phyloP scores from a whole-genome alignment of 345 rosid species.

The Kandelia obovata region DNA sequence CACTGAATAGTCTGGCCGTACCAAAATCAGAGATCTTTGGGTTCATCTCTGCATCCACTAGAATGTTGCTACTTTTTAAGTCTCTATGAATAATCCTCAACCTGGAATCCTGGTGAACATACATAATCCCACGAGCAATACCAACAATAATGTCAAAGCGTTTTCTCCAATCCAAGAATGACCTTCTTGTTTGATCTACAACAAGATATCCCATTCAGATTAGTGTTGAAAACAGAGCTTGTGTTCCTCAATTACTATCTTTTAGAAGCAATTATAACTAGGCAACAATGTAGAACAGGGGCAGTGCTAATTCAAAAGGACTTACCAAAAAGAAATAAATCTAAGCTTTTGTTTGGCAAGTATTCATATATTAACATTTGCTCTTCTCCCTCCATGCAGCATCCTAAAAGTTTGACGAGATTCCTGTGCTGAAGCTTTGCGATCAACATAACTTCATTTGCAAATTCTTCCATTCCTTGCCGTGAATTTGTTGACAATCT shows the following conservation, averaged over 20 bases:
- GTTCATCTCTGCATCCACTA: no score
- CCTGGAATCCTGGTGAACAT: conserved; percentile 72
- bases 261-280: neutral
- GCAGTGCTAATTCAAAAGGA: neutral
- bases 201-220: neutral
- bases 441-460: conserved; percentile 58
- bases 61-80: conserved; percentile 62
- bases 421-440: conserved; percentile 71
- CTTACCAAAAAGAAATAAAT: conserved; percentile 65
- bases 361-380: conserved; percentile 80
- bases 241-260: neutral
- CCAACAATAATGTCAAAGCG: conserved; percentile 51
- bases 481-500: conserved; percentile 53
- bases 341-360: conserved; percentile 73
- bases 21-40: conserved; percentile 22
- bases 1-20: conserved; percentile 55
- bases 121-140: conserved; percentile 61
- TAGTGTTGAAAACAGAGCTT: neutral
- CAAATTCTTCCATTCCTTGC: conserved; percentile 69
- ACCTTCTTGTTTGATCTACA: neutral
- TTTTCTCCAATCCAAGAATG: no score
- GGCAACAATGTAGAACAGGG: neutral
- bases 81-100: conserved; percentile 70
- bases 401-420: conserved; percentile 64
- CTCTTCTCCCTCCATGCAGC: conserved; percentile 54